Base-by-base conservation (phyloP, 768 basidiomycete genomes). In the Lyophyllum atratum region DNA sequence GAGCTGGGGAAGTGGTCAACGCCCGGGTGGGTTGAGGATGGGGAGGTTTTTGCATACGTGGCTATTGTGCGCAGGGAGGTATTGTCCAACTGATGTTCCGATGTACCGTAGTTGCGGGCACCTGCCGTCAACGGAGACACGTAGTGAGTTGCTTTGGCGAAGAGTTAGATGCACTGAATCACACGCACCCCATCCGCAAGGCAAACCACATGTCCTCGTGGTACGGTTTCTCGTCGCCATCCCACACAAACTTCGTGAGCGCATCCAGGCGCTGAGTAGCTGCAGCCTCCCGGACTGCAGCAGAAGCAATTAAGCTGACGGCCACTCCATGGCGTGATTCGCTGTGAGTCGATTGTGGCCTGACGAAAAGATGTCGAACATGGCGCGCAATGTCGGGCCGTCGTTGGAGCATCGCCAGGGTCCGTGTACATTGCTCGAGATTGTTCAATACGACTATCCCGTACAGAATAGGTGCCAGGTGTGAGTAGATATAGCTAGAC, bases 161-260 rank as follows among this genome's bases (percentile, higher is more conserved):
- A 14, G 26, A 22, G 0, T 33, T 28, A 50, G 24, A 44, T 14
- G 7, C 21, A 14, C 45, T 34, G 26, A 51, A 21, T 7, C 29
- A 42, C 17, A 71, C 75, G 39, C 62, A 92, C 90, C 83, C 84
- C 52, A 82, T 71, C 34, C 87, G 82, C 62, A 92, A 74, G 43
- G 85, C 83, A 58, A 87, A 81, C 90, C 90, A 92, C 86, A 92
- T 87, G 59, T 87, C 85, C 57, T 91, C 90, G 59, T 82, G 72
- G 31, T 78, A 80, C 15, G 85, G 82, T 31, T 85, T 74, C 66
- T 89, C 86, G 12, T 88, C 87, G 3, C 82, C 86, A 58, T 86
- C 86, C 90, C 90, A 92, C 33, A 81, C 71, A 63, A 92, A 92
- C 12, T 75, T 83, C 26, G 76, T 72, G 39, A 92, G 77, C 19